Conservation (phyloP, 768 basidiomycete genomes). For the Boletellus emodensis region DNA sequence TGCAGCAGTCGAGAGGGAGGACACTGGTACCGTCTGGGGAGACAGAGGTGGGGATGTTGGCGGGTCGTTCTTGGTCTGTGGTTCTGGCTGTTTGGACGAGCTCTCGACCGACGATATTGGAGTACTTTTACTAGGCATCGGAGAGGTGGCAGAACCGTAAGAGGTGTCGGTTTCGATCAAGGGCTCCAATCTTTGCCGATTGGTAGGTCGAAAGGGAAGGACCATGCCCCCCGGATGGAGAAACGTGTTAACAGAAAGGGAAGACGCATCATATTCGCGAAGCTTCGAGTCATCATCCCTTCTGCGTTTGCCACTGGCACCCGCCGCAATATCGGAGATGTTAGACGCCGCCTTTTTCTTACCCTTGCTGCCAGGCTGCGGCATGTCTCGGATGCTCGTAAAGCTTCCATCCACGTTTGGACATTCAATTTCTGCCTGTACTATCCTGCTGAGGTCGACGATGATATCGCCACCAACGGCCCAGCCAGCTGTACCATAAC, state of each 20-base stretch:
- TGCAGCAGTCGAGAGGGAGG: slow-evolving; percentile 23
- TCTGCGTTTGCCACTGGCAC: slow-evolving; percentile 44
- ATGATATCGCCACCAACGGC: slow-evolving; percentile 83
- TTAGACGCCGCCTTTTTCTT: slow-evolving; percentile 35
- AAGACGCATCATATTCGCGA: slow-evolving; percentile 53
- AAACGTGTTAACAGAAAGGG: slow-evolving; percentile 49
- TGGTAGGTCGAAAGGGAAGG: slow-evolving; percentile 18
- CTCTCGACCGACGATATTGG: background rate
- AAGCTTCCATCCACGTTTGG: slow-evolving; percentile 52
- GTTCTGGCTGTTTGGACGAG: background rate
- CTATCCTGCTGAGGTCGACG: slow-evolving; percentile 70
- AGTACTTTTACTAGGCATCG: background rate
- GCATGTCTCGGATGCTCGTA: slow-evolving; percentile 58
- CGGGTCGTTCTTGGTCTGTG: background rate
- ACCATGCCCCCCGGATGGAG: slow-evolving; percentile 27
- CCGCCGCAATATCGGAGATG: slow-evolving; percentile 10
- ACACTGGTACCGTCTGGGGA: background rate
- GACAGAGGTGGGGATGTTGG: slow-evolving; percentile 2
- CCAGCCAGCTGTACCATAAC: slow-evolving; percentile 90
- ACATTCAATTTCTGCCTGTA: slow-evolving; percentile 63
- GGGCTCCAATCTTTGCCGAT: slow-evolving; percentile 17
- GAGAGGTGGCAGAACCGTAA: background rate
- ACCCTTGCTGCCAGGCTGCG: slow-evolving; percentile 50
- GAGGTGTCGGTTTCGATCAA: background rate
- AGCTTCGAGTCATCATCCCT: slow-evolving; percentile 52